Evolutionary conservation across 1,139 yeast species (phyloP), one percentile per base, ranked within the genome.

Genomic region (Yamadazyma dendronema): DNA sequence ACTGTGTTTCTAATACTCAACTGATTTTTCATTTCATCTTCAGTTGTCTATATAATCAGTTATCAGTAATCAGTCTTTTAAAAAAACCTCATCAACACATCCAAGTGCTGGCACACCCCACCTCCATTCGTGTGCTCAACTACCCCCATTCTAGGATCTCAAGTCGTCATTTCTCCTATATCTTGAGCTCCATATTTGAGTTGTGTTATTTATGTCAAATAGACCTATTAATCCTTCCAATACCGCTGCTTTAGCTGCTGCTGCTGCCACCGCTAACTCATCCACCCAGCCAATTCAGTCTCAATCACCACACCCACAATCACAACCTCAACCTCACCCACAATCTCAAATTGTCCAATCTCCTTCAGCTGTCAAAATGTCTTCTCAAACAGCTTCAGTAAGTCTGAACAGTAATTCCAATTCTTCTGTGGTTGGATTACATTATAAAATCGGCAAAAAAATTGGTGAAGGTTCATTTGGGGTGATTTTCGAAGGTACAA

Each of bases 401-500:
- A 45, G 43, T 34, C 41, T 55, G 11, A 49, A 49, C 17, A 45
- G 57, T 12, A 51, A 47, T 40, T 45, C 50, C 38, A 56, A 54
- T 45, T 59, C 53, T 36, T 62, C 70, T 9, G 85, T 84, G 28
- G 90, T 84, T 34, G 94, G 94, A 1, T 70, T 84, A 46, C 92
- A 84, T 60, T 84, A 84, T 59, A 79, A 81, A 52, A 82, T 84
- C 36, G 92, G 92, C 33, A 84, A 84, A 59, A 84, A 84, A 60
- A 83, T 84, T 36, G 94, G 94, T 40, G 94, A 40, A 59, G 94
- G 94, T 15, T 84, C 92, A 2, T 84, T 84, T 59, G 94, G 94
- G 38, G 87, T 84, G 28, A 76, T 84, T 38, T 84, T 84, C 53
- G 94, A 84, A 65, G 94, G 94, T 46, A 74, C 83, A 29, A 84